Base-by-base conservation (phyloP, 306 rosid species). In the Neltuma alba region DNA sequence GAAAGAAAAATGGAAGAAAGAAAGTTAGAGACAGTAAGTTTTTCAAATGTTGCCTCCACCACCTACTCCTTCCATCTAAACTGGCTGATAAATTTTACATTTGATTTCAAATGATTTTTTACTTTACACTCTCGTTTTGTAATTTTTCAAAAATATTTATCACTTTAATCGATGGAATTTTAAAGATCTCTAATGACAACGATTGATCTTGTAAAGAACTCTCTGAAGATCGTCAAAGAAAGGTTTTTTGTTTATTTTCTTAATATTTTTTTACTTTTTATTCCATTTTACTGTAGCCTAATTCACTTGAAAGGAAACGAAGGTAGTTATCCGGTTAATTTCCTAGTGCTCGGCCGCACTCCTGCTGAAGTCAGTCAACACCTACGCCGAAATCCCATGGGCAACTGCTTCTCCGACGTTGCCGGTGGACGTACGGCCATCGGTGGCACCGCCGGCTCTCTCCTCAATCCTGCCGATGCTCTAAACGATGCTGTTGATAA, bases 331-430 rank as follows among this genome's bases (percentile, higher is more conserved):
- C n/a, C n/a, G n/a, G n/a, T n/a, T 6, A 31, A 63, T 34, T 63
- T 15, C 27, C 21, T 44, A 1, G 70, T 7, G 37, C 20, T 10
- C 9, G 15, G 27, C 36, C 45, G 6, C 21, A 6, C 23, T 13
- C 67, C 37, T 30, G 40, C 11, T 61, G 67, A 63, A 37, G 72
- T 37, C 72, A 64, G 70, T 64, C 70, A 36, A 64, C 70, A 4
- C 28, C 18, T 0, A 9, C 28, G 16, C 45, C 7, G 42, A 33
- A 65, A 65, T 65, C 47, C 31, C 10, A 91, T 91, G 94, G 94
- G 94, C 2, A 91, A 91, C 72, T 91, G 94, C 91, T 91, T 74
- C 86, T 91, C 94, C 80, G 87, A 88, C 82, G 80, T 72, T 37
- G 81, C 76, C 75, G 89, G 82, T n/a, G 91, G 85, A 5, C 82